Percentiles rank a stretch among this genome's conserved stretches.
Evolutionary conservation across 2,329 filamentous ascomycete genomes (phyloP).

Genomic region (Aschersonia sp.): DNA sequence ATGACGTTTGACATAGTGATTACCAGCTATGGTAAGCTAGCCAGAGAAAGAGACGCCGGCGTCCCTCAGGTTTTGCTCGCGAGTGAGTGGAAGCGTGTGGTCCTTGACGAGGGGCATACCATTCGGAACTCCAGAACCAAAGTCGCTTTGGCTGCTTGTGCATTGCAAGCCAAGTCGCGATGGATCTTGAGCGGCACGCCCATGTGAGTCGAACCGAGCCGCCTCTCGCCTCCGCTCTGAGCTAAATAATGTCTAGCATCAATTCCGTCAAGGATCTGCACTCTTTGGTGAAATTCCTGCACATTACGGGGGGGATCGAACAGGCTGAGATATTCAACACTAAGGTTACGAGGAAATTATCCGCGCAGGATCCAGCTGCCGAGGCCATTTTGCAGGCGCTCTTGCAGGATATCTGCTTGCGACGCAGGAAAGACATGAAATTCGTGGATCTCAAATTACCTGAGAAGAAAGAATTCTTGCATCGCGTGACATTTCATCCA

Average conservation of each 20-base stretch:
- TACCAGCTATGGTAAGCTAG: conserved; percentile 70
- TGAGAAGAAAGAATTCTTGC: conserved; percentile 61
- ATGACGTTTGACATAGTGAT: conserved; percentile 60
- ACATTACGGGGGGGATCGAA: conserved; percentile 62
- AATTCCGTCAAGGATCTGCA: conserved; percentile 73
- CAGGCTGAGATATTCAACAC: conserved; percentile 59
- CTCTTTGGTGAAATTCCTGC: conserved; percentile 64
- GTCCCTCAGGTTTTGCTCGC: conserved; percentile 24
- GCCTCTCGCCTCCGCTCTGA: neutral
- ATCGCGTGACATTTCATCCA: conserved; percentile 56
- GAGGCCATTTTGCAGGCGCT: conserved; percentile 57
- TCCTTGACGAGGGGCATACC: conserved; percentile 71
- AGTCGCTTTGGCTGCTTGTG: conserved; percentile 51
- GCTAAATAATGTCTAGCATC: conserved; percentile 29
- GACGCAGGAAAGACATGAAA: conserved; percentile 75
- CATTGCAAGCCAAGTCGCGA: conserved; percentile 52
- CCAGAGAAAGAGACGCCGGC: conserved; percentile 42
- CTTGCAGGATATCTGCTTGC: conserved; percentile 67
- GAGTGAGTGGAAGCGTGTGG: conserved; percentile 56
- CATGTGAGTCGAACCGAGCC: conserved; percentile 33
- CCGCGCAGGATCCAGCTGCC: conserved; percentile 38
- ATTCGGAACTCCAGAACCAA: conserved; percentile 69
- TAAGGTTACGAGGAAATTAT: conserved; percentile 46
- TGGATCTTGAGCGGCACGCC: conserved; percentile 75
- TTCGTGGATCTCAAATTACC: conserved; percentile 75